Evolutionary conservation across 768 basidiomycete species (phyloP), one percentile per base, ranked within the genome.

Genomic region (Fibroporia radiculosa): DNA sequence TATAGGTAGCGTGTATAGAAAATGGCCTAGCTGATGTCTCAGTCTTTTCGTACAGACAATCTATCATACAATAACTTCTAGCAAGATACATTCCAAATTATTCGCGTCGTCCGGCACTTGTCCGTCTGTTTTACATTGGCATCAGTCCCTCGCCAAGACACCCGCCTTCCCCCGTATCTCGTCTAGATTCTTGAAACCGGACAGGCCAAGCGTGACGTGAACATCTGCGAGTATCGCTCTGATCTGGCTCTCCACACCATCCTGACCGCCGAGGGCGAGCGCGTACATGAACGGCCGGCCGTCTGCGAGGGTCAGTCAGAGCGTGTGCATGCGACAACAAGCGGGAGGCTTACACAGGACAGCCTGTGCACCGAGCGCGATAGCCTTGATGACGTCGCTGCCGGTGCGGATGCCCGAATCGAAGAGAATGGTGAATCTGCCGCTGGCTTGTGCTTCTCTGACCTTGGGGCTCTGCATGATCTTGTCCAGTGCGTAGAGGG

Each of bases 331-430:
- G 34, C 7, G 35, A 34, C 25, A 7, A 14, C 6, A 32, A 6
- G 26, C n/a, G 37, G 24, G 24, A 29, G 6, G 72, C 84, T 53
- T 52, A 88, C 80, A 68, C 16, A 92, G 61, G 13, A 93, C 80
- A 6, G 70, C 88, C 53, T 93, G 82, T 6, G 92, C 91, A 32
- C 92, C 90, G 0, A 93, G 69, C 1, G 89, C 89, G 23, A 93
- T 63, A 0, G 92, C 91, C 61, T 88, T 87, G 62, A 90, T 71
- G 36, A 92, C 76, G 50, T 95, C 92, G 34, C 78, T 76, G 10
- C 87, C 91, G 0, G 82, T 85, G 34, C 91, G 77, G 47, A 93
- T 82, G 6, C 91, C 89, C 40, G 80, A 90, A 56, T 84, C 82
- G 54, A 84, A 88, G 3, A 93, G 65, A 27, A 92, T 63, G 1